These are phyloP conservation scores for Aspergillus homomorphus DNA, from an alignment of 495 filamentous ascomycete species.

Conservation along the genomic window DNA sequence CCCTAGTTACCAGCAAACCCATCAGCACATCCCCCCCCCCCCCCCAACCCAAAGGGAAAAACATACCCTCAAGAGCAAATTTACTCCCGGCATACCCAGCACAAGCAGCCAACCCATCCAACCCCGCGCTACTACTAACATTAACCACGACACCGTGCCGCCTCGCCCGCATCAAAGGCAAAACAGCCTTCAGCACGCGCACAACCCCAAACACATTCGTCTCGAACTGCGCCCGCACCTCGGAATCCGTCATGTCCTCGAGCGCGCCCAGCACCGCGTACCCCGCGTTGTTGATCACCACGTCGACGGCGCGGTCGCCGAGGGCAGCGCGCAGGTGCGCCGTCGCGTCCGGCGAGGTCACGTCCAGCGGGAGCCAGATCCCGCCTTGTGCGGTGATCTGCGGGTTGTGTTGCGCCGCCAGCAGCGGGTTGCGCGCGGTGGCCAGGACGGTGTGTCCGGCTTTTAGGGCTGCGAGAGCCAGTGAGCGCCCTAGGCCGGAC, in stretches of 20 bases:
- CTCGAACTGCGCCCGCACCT: slow-evolving; percentile 14
- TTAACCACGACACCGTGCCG: slow-evolving; percentile 41
- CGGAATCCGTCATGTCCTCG: slow-evolving; percentile 28
- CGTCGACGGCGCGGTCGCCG: slow-evolving; percentile 24
- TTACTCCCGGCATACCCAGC: slow-evolving; percentile 27
- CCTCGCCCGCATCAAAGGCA: slow-evolving; percentile 43
- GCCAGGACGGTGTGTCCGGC: slow-evolving; percentile 55
- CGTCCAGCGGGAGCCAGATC: slow-evolving; percentile 35
- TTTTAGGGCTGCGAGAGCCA: slow-evolving; percentile 43
- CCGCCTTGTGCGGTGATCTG: slow-evolving; percentile 28
- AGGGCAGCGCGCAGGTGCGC: background rate
- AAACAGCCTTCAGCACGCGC: slow-evolving; percentile 39
- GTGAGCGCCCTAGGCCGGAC: slow-evolving; percentile 49
- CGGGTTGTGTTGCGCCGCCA: slow-evolving; percentile 19
- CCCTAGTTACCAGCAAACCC: background rate
- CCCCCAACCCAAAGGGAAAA: background rate
- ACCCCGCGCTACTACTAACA: slow-evolving; percentile 32
- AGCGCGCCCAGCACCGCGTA: slow-evolving; percentile 25
- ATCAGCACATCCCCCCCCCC: background rate
- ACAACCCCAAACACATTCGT: slow-evolving; percentile 51
- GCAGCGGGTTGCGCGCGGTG: slow-evolving; percentile 51
- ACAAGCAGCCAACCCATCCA: slow-evolving; percentile 11
- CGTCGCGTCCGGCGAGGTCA: slow-evolving; percentile 31
- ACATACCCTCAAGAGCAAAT: slow-evolving; percentile 26
- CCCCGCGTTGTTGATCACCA: slow-evolving; percentile 34